phyloP scores from a whole-genome alignment of 495 filamentous ascomycete species.

The Venustampulla echinocandica region DNA sequence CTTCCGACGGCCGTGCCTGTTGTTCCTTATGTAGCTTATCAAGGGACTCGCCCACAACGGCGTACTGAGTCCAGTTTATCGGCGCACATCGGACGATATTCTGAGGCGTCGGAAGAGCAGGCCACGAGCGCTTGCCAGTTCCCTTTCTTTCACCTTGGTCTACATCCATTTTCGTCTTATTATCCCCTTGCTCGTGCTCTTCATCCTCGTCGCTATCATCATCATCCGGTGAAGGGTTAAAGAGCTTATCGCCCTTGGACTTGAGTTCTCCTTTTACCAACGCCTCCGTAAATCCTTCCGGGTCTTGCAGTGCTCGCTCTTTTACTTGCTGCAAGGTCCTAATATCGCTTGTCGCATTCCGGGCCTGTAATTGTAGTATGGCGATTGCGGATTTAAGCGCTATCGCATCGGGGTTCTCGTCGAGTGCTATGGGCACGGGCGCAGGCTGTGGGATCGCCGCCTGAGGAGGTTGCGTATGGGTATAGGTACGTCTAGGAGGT shows the following conservation, averaged over 20 bases:
- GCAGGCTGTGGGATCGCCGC: constrained; percentile 39
- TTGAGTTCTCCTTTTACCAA: constrained; percentile 47
- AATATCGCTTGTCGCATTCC: constrained; percentile 65
- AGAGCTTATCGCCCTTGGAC: constrained; percentile 19
- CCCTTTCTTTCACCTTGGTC: constrained; percentile 26
- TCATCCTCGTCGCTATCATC: constrained; percentile 31
- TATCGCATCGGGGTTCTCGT: constrained; percentile 73
- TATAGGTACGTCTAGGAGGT: constrained; percentile 17
- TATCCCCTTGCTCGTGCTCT: not conserved
- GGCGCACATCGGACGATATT: constrained; percentile 75
- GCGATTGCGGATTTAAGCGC: constrained; percentile 72
- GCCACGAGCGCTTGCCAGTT: constrained; percentile 24
- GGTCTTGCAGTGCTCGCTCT: constrained; percentile 54
- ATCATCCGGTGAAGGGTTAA: constrained; percentile 19
- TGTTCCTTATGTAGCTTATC: constrained; percentile 81
- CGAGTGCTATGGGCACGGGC: constrained; percentile 61
- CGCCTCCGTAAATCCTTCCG: constrained; percentile 57
- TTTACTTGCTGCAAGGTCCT: constrained; percentile 54
- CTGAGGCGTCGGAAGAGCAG: constrained; percentile 64
- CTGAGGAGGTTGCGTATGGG: constrained; percentile 34
- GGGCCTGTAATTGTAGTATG: constrained; percentile 73
- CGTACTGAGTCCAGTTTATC: constrained; percentile 88
- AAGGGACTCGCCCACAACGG: constrained; percentile 67
- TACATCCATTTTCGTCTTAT: not conserved
- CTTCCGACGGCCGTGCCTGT: constrained; percentile 49